Conservation (phyloP, 768 basidiomycete species). For the Rhizopogon salebrosus region DNA sequence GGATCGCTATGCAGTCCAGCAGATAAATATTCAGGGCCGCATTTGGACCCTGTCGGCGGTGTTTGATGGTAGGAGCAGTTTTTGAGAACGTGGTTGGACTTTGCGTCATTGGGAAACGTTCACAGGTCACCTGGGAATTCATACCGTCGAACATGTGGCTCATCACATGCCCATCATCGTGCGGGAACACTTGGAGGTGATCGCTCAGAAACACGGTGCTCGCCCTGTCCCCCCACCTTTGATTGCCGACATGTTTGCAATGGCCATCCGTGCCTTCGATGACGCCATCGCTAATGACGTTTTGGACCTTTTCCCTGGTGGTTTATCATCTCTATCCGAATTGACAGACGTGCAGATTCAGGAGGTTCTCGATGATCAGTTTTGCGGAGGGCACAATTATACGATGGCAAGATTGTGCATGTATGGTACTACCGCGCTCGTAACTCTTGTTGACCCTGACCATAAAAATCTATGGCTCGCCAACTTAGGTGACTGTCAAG, state of each 20-base stretch:
- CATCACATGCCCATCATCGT: conserved; percentile 66
- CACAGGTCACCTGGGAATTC: conserved; percentile 63
- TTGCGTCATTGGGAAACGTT: not conserved
- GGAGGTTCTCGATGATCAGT: conserved; percentile 59
- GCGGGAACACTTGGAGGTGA: conserved; percentile 48
- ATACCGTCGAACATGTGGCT: conserved; percentile 64
- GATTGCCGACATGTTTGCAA: conserved; percentile 52
- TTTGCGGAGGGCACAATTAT: conserved; percentile 53
- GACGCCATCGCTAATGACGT: conserved; percentile 65
- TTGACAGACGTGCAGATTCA: conserved; percentile 55
- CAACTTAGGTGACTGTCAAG: conserved; percentile 78
- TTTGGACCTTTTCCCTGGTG: conserved; percentile 53
- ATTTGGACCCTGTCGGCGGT: conserved; percentile 65
- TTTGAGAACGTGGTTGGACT: conserved; percentile 3
- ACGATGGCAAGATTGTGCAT: conserved; percentile 65
- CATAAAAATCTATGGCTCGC: conserved; percentile 72
- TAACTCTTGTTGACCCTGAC: conserved; percentile 67
- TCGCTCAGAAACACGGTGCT: conserved; percentile 30
- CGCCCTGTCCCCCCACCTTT: conserved; percentile 39
- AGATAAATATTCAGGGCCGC: conserved; percentile 49
- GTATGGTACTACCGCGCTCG: conserved; percentile 75
- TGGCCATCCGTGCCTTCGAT: conserved; percentile 57
- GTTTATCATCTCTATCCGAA: conserved; percentile 41
- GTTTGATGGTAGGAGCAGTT: conserved; percentile 51
- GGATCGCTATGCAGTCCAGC: conserved; percentile 58